phyloP scores from a whole-genome alignment of 2,329 filamentous ascomycete genomes.

The Cadophora luteo-olivacea region DNA sequence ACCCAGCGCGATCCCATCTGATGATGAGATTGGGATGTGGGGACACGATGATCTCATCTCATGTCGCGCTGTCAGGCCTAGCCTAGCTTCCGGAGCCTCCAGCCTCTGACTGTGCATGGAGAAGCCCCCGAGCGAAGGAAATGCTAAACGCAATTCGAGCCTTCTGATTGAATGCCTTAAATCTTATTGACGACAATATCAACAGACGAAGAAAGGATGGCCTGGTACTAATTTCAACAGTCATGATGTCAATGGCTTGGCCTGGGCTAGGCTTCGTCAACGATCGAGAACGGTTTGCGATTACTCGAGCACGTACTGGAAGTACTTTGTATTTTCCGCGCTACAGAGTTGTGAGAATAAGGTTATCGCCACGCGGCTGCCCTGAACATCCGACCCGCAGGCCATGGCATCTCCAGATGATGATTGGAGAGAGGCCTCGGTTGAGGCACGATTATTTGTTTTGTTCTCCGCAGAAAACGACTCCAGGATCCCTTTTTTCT shows the following conservation, averaged over 20 bases:
- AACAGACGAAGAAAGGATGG: not conserved
- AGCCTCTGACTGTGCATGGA: slow-evolving; percentile 14
- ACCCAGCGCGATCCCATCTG: not conserved
- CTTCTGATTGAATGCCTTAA: not conserved
- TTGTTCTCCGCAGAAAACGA: not conserved
- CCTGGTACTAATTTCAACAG: not conserved
- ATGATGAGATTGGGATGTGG: not conserved
- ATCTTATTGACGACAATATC: not conserved
- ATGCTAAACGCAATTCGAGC: not conserved
- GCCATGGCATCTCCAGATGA: not conserved
- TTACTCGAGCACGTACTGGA: too few species aligned
- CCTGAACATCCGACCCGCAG: slow-evolving; percentile 6
- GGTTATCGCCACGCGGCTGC: slow-evolving; percentile 17
- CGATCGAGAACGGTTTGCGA: not conserved
- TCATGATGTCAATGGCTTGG: slow-evolving; percentile 14
- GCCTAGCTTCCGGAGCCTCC: slow-evolving; percentile 5
- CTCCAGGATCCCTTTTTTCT: not conserved
- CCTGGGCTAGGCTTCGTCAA: not conserved
- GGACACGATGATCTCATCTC: slow-evolving; percentile 18
- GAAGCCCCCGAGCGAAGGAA: not conserved
- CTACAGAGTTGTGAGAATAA: not conserved
- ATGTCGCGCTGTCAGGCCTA: slow-evolving; percentile 6
- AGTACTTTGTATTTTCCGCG: not conserved
- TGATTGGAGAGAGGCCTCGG: not conserved
- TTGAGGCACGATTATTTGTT: not conserved